These are phyloP conservation scores for Rosa multiflora DNA, from an alignment of 306 rosid genomes.

Conservation along the genomic window DNA sequence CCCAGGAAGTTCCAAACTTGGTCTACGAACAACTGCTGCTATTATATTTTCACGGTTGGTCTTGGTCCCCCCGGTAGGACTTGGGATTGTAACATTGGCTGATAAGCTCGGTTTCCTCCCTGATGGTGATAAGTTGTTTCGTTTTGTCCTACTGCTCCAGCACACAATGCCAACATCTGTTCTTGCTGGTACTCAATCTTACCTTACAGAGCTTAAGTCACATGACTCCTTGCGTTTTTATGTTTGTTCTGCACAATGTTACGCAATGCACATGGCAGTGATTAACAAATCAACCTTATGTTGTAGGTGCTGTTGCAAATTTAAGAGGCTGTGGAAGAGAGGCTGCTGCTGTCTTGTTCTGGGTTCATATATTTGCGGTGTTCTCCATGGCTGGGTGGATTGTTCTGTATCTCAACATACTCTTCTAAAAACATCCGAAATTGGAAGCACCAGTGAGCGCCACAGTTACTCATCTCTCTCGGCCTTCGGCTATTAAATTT, in stretches of 20 bases:
- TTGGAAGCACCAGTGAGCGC: background rate
- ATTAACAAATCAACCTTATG: slow-evolving; percentile 12
- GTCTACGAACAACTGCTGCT: slow-evolving; percentile 82
- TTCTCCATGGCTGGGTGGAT: slow-evolving; percentile 97
- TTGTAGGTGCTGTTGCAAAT: slow-evolving; percentile 91
- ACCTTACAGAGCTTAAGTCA: background rate
- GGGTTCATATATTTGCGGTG: slow-evolving; percentile 95
- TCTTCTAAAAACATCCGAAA: slow-evolving; percentile 45
- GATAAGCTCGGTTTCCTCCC: slow-evolving; percentile 97
- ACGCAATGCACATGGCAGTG: background rate
- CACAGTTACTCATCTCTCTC: background rate
- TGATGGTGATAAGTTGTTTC: slow-evolving; percentile 78
- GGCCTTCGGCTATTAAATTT: slow-evolving; percentile 16
- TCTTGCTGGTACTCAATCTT: slow-evolving; percentile 61
- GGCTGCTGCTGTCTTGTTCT: slow-evolving; percentile 87
- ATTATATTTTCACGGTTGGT: slow-evolving; percentile 69
- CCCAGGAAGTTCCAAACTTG: slow-evolving; percentile 97
- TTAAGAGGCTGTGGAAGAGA: slow-evolving; percentile 96
- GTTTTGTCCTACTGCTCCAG: slow-evolving; percentile 89
- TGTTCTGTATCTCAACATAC: slow-evolving; percentile 62
- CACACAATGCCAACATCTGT: slow-evolving; percentile 98
- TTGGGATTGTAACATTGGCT: slow-evolving; percentile 87
- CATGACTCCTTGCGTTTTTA: background rate
- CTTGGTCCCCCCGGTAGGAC: slow-evolving; percentile 87
- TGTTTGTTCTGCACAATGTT: background rate